Evolutionary conservation across 345 rosid species (phyloP).

Genomic region (Hypericum perforatum): DNA sequence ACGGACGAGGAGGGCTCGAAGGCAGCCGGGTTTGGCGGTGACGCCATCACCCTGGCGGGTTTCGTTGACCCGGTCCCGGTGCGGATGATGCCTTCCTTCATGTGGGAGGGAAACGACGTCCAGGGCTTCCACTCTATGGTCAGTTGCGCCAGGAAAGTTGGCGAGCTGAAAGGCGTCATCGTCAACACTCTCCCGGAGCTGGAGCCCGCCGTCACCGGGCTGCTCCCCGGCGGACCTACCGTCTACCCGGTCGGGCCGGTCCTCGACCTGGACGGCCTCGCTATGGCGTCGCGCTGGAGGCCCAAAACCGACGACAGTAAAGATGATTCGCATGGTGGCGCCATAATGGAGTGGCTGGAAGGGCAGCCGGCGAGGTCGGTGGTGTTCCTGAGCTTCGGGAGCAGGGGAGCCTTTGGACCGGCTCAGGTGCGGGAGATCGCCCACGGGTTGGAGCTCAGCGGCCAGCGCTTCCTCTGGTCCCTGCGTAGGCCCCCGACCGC

Average conservation of each 20-base stretch:
- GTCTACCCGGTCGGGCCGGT: conserved; percentile 48
- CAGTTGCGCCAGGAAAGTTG: conserved; percentile 7
- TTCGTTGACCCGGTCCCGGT: conserved; percentile 28
- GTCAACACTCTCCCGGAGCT: conserved; percentile 40
- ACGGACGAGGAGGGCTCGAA: conserved; percentile 13
- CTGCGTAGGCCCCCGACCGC: conserved; percentile 17
- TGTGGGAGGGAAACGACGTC: neutral
- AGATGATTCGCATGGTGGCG: neutral
- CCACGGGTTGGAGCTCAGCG: conserved; percentile 31
- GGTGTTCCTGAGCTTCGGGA: conserved; percentile 60
- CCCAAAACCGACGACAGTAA: too few relatives aligned
- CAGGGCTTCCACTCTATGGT: fast-evolving
- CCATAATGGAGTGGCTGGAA: conserved; percentile 43
- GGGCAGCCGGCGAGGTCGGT: conserved; percentile 38
- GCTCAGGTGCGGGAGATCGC: conserved; percentile 41
- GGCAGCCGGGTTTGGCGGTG: conserved; percentile 21
- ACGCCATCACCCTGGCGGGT: conserved; percentile 25
- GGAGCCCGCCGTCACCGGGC: conserved; percentile 26
- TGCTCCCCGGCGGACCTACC: conserved; percentile 17
- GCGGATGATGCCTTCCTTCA: conserved; percentile 17
- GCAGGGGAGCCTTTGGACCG: conserved; percentile 40
- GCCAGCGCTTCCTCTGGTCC: conserved; percentile 44
- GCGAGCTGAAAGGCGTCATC: conserved; percentile 30
- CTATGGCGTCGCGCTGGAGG: neutral
- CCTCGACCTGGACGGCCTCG: conserved; percentile 10